Evolutionary conservation across 1,139 yeast species (phyloP), one percentile per base, ranked within the genome.

Genomic region (Lodderomyces pseudojiufengensis): DNA sequence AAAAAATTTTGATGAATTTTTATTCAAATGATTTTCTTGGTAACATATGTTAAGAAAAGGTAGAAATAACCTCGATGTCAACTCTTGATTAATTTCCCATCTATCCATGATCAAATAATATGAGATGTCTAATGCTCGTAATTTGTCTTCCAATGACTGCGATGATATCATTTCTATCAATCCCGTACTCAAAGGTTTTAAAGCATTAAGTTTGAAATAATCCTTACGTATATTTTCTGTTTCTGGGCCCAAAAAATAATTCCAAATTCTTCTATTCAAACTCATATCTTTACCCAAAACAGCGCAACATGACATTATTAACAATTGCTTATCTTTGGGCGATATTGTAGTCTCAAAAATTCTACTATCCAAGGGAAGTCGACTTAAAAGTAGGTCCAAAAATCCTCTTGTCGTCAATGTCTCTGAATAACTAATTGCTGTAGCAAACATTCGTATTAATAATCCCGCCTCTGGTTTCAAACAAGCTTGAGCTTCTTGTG

Each of bases 211-310:
- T 15, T 65, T 54, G 53, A 92, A 88, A 52, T 83, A 90, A 11
- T 70, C 65, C 9, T 43, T 41, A 23, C 41, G 27, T 10, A 11
- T 22, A 9, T n/a, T 38, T 20, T 40, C 37, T 2, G 47, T 60
- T 15, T 70, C 77, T 3, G 96, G 94, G 0, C 97, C 97, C 31
- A 90, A 60, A 8, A 92, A 63, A 94, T 96, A 90, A 46, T 74
- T 80, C 96, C 97, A 90, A 21, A 92, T 67, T 47, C 99, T 73
- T 56, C 97, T 70, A 54, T 92, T 94, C 44, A 92, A 70, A 13
- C 97, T 86, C 95, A 92, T 87, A 57, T 92, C 99, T 48, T 81
- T 81, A 30, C 82, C 76, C 35, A 88, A 63, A 1, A 94, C 82
- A 0, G 90, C 78, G 31, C 86, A 73, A 24, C 92, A 84, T 6